Evolutionary conservation across 352 stramenopile genomes (phyloP), one percentile per base, ranked within the genome.

Genomic region (Globisporangium barbulae): DNA sequence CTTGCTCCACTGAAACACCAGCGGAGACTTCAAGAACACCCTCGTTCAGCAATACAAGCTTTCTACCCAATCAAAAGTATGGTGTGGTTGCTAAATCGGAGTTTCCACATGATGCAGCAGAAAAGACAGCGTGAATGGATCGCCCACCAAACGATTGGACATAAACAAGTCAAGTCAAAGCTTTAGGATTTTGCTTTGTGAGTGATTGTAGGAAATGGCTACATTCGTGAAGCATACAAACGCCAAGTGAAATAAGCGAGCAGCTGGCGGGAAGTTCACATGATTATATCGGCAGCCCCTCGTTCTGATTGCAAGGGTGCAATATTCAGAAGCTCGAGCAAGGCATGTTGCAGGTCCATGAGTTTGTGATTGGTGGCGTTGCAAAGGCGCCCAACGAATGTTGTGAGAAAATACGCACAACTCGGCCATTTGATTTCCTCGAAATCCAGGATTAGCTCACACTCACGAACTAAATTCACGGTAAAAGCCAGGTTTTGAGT

Each of bases 361-460:
- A 41, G 35, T 41, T 41, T 41, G 12, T 41, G 35, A 2, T 41
- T 41, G 9, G 12, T 41, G 0, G 6, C 35, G 33, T 41, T 41
- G 10, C 35, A 41, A 41, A 41, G 15, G 9, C 25, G 25, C 25
- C 25, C 25, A 28, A 28, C 25, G 25, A 28, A 28, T 28, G 25
- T 15, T 17, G 7, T 12, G 35, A 15, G 35, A 5, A 48, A 10
- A 12, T 48, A 48, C 42, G 12, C 42, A 48, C 17, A 22, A n/a
- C 39, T 6, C 39, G 39, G 5, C 42, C 15, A 22, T 5, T 48
- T 48, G 42, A 22, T 48, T 22, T 22, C 5, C 17, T 21, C 13
- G 28, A 35, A 57, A 57, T 57, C 52, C 52, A 57, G 31, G 52
- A 45, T 45, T 45, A 57, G 52, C 52, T 41, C 31, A 30, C 48